Percentiles rank a stretch among this genome's conserved stretches.
Conservation (phyloP, 2,329 filamentous ascomycete genomes). For the Knufia petricola region DNA sequence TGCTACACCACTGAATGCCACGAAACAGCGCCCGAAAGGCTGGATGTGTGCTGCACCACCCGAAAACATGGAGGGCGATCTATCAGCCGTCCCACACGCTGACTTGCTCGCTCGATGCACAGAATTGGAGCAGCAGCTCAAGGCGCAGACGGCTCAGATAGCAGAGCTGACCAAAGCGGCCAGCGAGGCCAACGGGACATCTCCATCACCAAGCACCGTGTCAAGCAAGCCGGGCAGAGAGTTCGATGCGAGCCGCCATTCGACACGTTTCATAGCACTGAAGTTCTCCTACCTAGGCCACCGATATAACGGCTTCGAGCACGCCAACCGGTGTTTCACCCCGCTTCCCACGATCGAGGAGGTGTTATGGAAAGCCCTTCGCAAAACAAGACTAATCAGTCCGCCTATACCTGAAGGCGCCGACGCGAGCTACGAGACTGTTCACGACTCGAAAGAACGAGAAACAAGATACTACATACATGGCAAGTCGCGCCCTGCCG, state of each 20-base stretch:
- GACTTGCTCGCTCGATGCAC: slow-evolving; percentile 3
- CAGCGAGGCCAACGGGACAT: slow-evolving; percentile 20
- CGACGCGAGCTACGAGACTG: slow-evolving; percentile 36
- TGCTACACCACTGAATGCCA: background rate
- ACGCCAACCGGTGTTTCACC: slow-evolving; percentile 60
- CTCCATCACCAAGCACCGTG: slow-evolving; percentile 25
- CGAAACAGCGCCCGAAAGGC: background rate
- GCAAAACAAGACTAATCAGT: slow-evolving; percentile 71
- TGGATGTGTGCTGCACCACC: background rate
- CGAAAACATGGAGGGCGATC: background rate
- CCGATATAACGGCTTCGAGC: slow-evolving; percentile 87
- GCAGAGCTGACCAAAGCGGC: background rate
- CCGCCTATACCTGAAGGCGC: slow-evolving; percentile 44
- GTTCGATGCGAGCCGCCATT: slow-evolving; percentile 72
- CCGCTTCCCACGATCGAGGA: slow-evolving; percentile 79
- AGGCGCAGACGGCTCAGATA: background rate
- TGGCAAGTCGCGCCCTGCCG: background rate
- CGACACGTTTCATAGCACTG: slow-evolving; percentile 74
- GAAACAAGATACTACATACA: slow-evolving; percentile 14
- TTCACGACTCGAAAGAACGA: slow-evolving; percentile 14
- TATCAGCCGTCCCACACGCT: slow-evolving; percentile 1
- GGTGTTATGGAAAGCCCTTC: slow-evolving; percentile 82
- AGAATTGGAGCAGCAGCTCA: slow-evolving; percentile 7
- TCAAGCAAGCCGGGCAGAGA: slow-evolving; percentile 37
- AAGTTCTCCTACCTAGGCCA: slow-evolving; percentile 92